Evolutionary conservation across 2,329 filamentous ascomycete species (phyloP).

Genomic region (Purpureocillium lavendulum): DNA sequence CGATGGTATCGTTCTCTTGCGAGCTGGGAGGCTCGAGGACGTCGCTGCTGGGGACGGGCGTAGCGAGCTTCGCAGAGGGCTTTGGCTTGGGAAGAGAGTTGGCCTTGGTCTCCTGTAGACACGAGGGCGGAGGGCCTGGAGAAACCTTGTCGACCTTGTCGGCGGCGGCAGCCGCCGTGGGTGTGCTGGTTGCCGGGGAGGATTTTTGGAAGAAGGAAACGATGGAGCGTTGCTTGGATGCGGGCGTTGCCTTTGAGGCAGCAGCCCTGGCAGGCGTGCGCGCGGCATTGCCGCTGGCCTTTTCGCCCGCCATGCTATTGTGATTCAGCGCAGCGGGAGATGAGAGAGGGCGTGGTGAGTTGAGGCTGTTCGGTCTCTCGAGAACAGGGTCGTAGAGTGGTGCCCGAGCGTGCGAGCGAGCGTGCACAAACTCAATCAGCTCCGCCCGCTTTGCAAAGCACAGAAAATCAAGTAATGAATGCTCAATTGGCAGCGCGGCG

Average conservation of each 20-base stretch:
- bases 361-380: no score
- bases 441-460: no score
- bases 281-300: conserved; percentile 12
- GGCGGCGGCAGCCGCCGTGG: conserved; percentile 21
- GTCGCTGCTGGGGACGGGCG: conserved; percentile 77
- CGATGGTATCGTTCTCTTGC: conserved; percentile 52
- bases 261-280: conserved; percentile 25
- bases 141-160: conserved; percentile 23
- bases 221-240: conserved; percentile 32
- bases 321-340: background rate
- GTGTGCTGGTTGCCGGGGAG: conserved; percentile 20
- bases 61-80: conserved; percentile 40
- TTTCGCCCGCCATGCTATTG: conserved; percentile 20
- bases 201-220: conserved; percentile 36
- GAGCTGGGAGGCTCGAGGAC: conserved; percentile 58
- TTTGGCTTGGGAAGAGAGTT: conserved; percentile 33
- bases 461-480: no score
- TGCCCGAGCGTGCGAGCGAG: no score
- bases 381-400: no score
- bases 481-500: no score
- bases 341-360: background rate
- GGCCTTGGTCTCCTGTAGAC: conserved; percentile 32
- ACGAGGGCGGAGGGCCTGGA: conserved; percentile 21
- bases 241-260: conserved; percentile 15
- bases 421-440: no score